Evolutionary conservation across 2,329 filamentous ascomycete genomes (phyloP).

Genomic region (Fusarium sp.): DNA sequence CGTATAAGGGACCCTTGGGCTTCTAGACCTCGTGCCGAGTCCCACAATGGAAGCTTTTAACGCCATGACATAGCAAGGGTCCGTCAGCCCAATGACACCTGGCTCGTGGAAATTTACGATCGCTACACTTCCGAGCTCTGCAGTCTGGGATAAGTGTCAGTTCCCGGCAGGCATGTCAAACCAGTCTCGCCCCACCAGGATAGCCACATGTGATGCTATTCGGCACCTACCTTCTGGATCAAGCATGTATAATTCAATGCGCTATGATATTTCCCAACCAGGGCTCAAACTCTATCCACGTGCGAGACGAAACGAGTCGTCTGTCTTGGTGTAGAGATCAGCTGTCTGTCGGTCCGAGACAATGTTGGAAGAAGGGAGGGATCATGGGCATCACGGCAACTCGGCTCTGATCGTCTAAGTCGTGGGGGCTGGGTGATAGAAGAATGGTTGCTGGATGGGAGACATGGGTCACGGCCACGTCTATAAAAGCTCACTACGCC

Average conservation of each 20-base stretch:
- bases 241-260: not conserved
- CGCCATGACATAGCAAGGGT: not conserved
- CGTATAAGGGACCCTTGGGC: not conserved
- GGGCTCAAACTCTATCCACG: not conserved
- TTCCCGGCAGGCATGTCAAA: not conserved
- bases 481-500: not conserved
- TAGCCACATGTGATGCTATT: not conserved
- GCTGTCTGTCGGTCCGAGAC: not conserved
- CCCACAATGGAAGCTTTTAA: not conserved
- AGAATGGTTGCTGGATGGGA: not conserved
- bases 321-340: not conserved
- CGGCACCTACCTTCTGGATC: not conserved
- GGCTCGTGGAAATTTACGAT: not conserved
- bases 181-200: not conserved
- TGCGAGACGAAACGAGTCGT: not conserved
- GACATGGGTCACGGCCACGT: not conserved
- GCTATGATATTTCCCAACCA: not conserved
- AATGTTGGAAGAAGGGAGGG: not conserved
- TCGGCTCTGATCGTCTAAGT: not conserved
- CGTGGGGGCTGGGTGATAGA: not conserved
- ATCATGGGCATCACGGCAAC: not conserved
- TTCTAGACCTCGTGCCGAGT: not conserved
- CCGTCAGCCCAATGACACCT: not conserved
- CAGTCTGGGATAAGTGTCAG: not conserved
- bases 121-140: not conserved